Base-by-base conservation (phyloP, 805 yeast genomes). In the Osmozyma mogii region DNA sequence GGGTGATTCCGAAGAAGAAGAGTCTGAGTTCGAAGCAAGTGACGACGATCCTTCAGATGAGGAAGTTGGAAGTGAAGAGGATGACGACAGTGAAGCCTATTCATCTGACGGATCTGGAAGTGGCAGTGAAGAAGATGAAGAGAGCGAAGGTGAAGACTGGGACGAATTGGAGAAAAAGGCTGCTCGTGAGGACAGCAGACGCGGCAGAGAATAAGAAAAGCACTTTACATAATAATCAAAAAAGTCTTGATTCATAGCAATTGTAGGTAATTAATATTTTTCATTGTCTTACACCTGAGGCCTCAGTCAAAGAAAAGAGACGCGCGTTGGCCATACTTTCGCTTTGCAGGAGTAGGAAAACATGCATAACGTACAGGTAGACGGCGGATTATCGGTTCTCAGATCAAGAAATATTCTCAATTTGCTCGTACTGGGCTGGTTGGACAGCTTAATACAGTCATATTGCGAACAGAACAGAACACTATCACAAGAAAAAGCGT, bases 1-100 rank as follows among this genome's bases (percentile, higher is more conserved):
- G 37, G 74, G 65, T 18, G 82, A 73, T 12, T 77, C 70, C 27
- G 82, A 72, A 24, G 78, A 73, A 25, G 82, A 74, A 36, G 92
- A 80, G 47, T 61, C 67, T 25, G 94, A 80, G 47, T 79, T 78
- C 44, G 84, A 79, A 51, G 77, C 66, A 11, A 56, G 70, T 33
- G 74, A 74, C 30, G 80, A 71, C 28, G 75, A 72, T 46, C 75
- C 75, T 25, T 72, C 68, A 23, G 78, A 74, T 36, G 85, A 74
- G 29, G 77, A 70, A 17, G 79, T 71, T 15, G 75, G 60, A 17
- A 71, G 72, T 41, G 81, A 70, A 31, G 25, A 22, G 15, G 25
- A 22, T 8, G 72, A 54, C 24, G 71, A 58, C 9, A 45, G 48
- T 22, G 60, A 51, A 27, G 63, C 50, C 22, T 55, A 55, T 32